Conservation (phyloP, 164 flowering plant genomes). For the Chimonanthus praecox region DNA sequence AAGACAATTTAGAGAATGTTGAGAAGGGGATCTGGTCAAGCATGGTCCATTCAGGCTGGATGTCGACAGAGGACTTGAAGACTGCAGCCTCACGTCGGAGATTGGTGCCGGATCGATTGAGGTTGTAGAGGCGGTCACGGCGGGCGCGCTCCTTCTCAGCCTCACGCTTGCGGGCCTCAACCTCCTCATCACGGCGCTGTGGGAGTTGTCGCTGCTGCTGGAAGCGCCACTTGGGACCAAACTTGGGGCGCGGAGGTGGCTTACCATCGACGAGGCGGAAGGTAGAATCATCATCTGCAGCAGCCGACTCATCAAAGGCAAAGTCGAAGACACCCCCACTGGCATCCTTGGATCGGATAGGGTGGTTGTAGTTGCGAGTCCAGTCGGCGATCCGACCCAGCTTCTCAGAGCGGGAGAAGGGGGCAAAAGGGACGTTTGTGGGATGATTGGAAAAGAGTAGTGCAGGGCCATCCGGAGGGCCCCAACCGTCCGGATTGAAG, state of each 20-base stretch:
- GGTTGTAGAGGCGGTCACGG: slow-evolving; percentile 61
- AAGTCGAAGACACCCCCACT: slow-evolving; percentile 68
- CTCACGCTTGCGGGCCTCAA: slow-evolving; percentile 73
- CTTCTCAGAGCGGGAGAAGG: slow-evolving; percentile 89
- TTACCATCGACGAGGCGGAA: slow-evolving; percentile 40
- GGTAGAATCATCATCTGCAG: slow-evolving; percentile 66
- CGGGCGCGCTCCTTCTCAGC: slow-evolving; percentile 85
- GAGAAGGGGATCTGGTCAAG: slow-evolving; percentile 95
- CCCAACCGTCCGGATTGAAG: slow-evolving; percentile 92
- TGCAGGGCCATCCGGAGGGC: slow-evolving; percentile 63
- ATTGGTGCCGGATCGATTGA: slow-evolving; percentile 43
- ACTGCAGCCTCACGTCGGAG: slow-evolving; percentile 77
- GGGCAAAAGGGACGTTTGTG: slow-evolving; percentile 78
- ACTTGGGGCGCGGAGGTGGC: slow-evolving; percentile 35
- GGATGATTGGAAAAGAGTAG: slow-evolving; percentile 44
- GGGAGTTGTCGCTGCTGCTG: slow-evolving; percentile 68
- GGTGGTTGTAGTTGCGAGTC: slow-evolving; percentile 59
- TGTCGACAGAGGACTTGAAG: slow-evolving; percentile 76
- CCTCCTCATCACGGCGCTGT: slow-evolving; percentile 94
- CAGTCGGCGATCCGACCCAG: slow-evolving; percentile 95
- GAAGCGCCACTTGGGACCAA: slow-evolving; percentile 41
- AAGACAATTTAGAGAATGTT: slow-evolving; percentile 74
- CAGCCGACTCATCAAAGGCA: slow-evolving; percentile 66
- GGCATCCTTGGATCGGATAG: slow-evolving; percentile 15
- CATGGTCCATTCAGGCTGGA: slow-evolving; percentile 99